A percentile compares a stretch with the other conserved stretches of the same genome.
phyloP scores from a whole-genome alignment of 129 eudicot species.

The Flaveria sonorensis region DNA sequence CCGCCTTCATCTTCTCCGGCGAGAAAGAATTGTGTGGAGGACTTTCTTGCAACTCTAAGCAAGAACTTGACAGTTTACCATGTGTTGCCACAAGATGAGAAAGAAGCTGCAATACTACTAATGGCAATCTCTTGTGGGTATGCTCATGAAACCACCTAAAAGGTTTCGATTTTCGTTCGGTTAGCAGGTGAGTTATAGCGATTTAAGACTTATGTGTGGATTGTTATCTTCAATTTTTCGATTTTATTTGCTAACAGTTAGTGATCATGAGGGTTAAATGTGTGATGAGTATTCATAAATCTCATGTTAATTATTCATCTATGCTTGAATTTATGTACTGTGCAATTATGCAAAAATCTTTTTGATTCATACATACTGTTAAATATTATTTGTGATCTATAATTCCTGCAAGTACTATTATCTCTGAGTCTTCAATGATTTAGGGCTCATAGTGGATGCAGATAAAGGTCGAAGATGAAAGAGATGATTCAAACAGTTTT shows the following conservation, averaged over 20 bases:
- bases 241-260: constrained; percentile 21
- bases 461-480: constrained; percentile 20
- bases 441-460: not conserved
- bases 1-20: constrained; percentile 8
- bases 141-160: constrained; percentile 32
- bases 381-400: not conserved
- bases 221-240: constrained; percentile 20
- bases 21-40: constrained; percentile 41
- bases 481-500: constrained; percentile 20
- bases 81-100: constrained; percentile 54
- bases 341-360: constrained; percentile 9
- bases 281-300: constrained; percentile 16
- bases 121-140: constrained; percentile 67
- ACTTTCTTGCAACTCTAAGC: constrained; percentile 39
- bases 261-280: constrained; percentile 15
- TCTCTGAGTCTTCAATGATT: constrained; percentile 14
- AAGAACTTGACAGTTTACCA: constrained; percentile 35
- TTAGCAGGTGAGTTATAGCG: constrained; percentile 30
- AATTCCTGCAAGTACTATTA: not conserved
- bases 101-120: constrained; percentile 61
- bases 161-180: not conserved
- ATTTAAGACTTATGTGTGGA: constrained; percentile 22
- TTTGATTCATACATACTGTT: not conserved
- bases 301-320: constrained; percentile 33
- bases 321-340: not conserved